Conservation (phyloP, 2,329 filamentous ascomycete species). For the Penicillium hesseltinei region DNA sequence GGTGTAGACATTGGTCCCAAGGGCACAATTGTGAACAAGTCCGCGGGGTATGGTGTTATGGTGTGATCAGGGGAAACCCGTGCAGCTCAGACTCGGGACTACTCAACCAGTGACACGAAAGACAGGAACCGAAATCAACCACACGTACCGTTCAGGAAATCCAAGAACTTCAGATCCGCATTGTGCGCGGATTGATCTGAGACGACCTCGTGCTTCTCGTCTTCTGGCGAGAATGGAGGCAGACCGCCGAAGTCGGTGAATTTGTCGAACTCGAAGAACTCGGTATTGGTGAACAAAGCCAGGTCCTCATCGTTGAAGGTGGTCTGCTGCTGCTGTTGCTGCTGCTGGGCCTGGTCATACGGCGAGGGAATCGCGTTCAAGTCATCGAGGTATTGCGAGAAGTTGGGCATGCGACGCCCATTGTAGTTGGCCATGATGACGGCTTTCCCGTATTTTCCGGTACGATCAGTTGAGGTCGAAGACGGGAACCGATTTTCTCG, state of each 20-base stretch:
- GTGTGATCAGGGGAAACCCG: slow-evolving; percentile 14
- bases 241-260: slow-evolving; percentile 33
- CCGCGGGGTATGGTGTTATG: slow-evolving; percentile 12
- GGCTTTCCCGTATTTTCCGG: not conserved
- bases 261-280: slow-evolving; percentile 75
- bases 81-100: slow-evolving; percentile 8
- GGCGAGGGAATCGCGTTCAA: slow-evolving; percentile 70
- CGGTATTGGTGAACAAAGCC: slow-evolving; percentile 76
- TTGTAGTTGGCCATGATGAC: slow-evolving; percentile 68
- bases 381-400: slow-evolving; percentile 84
- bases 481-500: not conserved
- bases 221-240: slow-evolving; percentile 34
- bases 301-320: slow-evolving; percentile 68
- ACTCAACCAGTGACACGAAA: slow-evolving; percentile 16
- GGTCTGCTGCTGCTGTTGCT: slow-evolving; percentile 58
- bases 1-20: slow-evolving; percentile 10
- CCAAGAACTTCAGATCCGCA: slow-evolving; percentile 41
- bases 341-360: slow-evolving; percentile 58
- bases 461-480: not conserved
- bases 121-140: slow-evolving; percentile 7
- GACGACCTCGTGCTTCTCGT: slow-evolving; percentile 26
- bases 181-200: slow-evolving; percentile 24
- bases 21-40: slow-evolving; percentile 1
- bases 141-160: slow-evolving; percentile 44
- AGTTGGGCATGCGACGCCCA: slow-evolving; percentile 77